Evolutionary conservation across 2,329 filamentous ascomycete genomes (phyloP).

Genomic region (Elsinoe necatrix): DNA sequence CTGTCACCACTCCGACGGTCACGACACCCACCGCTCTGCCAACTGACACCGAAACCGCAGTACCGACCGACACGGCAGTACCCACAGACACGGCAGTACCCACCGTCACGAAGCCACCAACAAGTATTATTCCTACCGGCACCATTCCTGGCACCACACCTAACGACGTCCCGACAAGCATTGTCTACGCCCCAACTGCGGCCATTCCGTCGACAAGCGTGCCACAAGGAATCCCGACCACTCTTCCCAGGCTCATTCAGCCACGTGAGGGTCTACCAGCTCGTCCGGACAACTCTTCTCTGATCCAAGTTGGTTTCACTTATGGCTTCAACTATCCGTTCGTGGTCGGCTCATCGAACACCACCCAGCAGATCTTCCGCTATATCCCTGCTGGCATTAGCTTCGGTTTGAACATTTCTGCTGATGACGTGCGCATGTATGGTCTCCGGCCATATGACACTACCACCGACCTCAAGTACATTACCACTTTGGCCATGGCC

Average conservation of each 20-base stretch:
- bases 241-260: conserved; percentile 66
- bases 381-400: conserved; percentile 64
- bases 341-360: conserved; percentile 60
- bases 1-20: conserved; percentile 15
- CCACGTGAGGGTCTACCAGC: conserved; percentile 53
- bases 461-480: conserved; percentile 57
- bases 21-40: conserved; percentile 17
- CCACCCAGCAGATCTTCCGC: conserved; percentile 76
- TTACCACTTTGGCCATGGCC: conserved; percentile 63
- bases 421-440: conserved; percentile 54
- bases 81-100: conserved; percentile 22
- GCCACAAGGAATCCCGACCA: conserved; percentile 51
- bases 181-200: conserved; percentile 47
- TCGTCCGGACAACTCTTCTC: conserved; percentile 54
- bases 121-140: conserved; percentile 40
- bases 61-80: conserved; percentile 23
- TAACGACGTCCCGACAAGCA: conserved; percentile 51
- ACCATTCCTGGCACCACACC: conserved; percentile 36
- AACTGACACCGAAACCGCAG: conserved; percentile 18
- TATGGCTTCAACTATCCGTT: conserved; percentile 76
- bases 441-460: conserved; percentile 72
- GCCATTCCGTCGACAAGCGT: conserved; percentile 35
- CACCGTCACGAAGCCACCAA: conserved; percentile 27
- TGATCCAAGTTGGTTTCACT: conserved; percentile 79
- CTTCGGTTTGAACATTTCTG: conserved; percentile 48